These are phyloP conservation scores for Chytriomyces hyalinus DNA, from an alignment of 192 early-diverging fungal species.

Conservation along the genomic window DNA sequence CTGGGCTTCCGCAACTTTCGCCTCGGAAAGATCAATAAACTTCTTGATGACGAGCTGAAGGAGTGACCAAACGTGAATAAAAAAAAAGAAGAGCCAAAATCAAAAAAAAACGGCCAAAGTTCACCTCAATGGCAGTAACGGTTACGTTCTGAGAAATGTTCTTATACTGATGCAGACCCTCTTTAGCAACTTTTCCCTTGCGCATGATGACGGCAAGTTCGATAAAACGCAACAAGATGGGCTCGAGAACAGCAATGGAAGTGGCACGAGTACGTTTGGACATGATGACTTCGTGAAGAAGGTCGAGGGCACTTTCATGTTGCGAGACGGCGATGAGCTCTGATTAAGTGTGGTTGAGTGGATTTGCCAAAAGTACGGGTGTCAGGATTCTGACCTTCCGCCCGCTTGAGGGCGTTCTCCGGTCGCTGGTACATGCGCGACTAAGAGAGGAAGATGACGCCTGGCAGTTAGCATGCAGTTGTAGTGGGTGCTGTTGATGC, in stretches of 20 bases:
- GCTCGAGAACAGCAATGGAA: conserved; percentile 81
- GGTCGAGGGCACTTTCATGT: conserved; percentile 78
- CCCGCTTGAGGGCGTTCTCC: conserved; percentile 87
- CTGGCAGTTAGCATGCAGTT: background rate
- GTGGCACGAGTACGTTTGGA: conserved; percentile 85
- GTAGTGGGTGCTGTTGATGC: background rate
- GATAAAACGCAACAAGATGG: conserved; percentile 91
- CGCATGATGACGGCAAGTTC: conserved; percentile 87
- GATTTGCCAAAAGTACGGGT: background rate
- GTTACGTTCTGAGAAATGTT: conserved; percentile 97
- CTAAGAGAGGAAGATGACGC: conserved; percentile 11
- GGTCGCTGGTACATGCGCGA: conserved; percentile 65
- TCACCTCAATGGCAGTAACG: conserved; percentile 84
- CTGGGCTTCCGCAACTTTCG: conserved; percentile 89
- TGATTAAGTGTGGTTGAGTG: conserved; percentile 28
- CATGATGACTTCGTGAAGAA: conserved; percentile 91
- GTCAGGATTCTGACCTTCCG: conserved; percentile 65
- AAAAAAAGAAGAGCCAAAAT: background rate
- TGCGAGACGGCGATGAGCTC: conserved; percentile 87
- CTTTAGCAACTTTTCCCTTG: conserved; percentile 90
- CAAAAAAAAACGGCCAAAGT: background rate
- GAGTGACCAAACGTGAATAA: conserved; percentile 1
- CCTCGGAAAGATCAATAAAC: conserved; percentile 87
- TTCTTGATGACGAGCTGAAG: conserved; percentile 79
- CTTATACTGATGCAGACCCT: conserved; percentile 97